phyloP scores from a whole-genome alignment of 2,329 filamentous ascomycete species.

The Colletotrichum eleusines region DNA sequence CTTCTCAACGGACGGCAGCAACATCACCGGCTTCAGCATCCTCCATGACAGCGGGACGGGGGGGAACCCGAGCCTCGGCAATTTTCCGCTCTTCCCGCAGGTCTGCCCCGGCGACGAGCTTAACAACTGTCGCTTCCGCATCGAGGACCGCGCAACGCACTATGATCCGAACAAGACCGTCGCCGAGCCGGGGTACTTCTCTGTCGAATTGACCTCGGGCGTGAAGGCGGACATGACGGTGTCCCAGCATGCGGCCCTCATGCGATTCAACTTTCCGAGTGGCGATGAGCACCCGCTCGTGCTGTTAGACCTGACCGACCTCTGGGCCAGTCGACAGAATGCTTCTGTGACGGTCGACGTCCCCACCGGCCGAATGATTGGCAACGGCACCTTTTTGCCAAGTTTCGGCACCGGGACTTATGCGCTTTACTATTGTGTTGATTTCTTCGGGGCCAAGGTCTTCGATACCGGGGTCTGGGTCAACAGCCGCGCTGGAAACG shows the following conservation, averaged over 20 bases:
- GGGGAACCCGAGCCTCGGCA: constrained; percentile 53
- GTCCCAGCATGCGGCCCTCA: constrained; percentile 71
- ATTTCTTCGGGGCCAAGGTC: constrained; percentile 62
- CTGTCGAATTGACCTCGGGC: constrained; percentile 64
- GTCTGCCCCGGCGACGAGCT: constrained; percentile 60
- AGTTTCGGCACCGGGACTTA: constrained; percentile 73
- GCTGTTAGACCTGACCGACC: constrained; percentile 70
- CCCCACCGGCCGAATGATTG: constrained; percentile 65
- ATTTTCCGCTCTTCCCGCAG: constrained; percentile 61
- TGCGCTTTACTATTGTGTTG: constrained; percentile 69
- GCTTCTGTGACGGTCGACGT: constrained; percentile 63
- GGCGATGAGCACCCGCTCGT: constrained; percentile 60
- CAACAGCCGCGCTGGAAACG: constrained; percentile 54
- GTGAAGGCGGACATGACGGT: constrained; percentile 71
- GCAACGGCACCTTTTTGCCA: constrained; percentile 68
- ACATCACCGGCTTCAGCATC: constrained; percentile 64
- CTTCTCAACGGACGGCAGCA: constrained; percentile 60
- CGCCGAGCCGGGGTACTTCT: constrained; percentile 68
- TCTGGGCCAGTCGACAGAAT: constrained; percentile 57
- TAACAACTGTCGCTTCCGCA: constrained; percentile 67
- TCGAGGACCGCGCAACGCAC: constrained; percentile 57
- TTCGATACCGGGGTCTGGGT: constrained; percentile 55
- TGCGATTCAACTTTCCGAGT: constrained; percentile 68
- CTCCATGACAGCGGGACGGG: constrained; percentile 56
- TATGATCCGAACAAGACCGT: constrained; percentile 55